These are phyloP conservation scores for Penicillium odoratum DNA, from an alignment of 495 filamentous ascomycete genomes.

Conservation along the genomic window DNA sequence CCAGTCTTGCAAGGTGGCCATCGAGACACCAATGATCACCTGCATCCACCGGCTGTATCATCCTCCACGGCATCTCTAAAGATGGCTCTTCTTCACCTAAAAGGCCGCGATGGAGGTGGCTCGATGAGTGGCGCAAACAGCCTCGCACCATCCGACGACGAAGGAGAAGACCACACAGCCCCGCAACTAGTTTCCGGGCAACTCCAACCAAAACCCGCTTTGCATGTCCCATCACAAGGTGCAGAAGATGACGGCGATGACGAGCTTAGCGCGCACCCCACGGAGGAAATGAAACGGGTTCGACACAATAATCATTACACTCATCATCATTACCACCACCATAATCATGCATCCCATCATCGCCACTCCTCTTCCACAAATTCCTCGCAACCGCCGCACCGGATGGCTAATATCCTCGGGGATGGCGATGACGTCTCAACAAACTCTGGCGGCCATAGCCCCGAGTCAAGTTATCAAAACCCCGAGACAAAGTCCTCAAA, in stretches of 20 bases:
- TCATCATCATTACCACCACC: constrained; percentile 29
- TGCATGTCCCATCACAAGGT: constrained; percentile 36
- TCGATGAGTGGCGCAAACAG: constrained; percentile 45
- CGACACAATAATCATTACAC: constrained; percentile 28
- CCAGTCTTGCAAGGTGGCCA: constrained; percentile 21
- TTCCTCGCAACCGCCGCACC: constrained; percentile 36
- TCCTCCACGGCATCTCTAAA: constrained; percentile 27
- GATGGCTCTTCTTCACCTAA: constrained; percentile 38
- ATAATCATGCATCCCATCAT: constrained; percentile 19
- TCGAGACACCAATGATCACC: constrained; percentile 39
- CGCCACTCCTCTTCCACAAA: constrained; percentile 13
- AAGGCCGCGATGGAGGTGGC: constrained; percentile 47
- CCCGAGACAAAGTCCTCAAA: background rate
- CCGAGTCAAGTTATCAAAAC: constrained; percentile 2
- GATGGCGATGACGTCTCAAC: constrained; percentile 30
- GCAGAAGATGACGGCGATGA: constrained; percentile 53
- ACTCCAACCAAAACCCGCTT: constrained; percentile 7
- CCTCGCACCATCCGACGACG: constrained; percentile 43
- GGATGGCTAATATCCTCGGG: constrained; percentile 44
- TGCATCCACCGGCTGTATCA: constrained; percentile 31
- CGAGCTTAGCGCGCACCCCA: constrained; percentile 41
- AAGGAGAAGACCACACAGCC: constrained; percentile 20
- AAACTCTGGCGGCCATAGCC: constrained; percentile 11
- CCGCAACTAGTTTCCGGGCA: background rate
- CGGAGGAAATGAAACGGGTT: constrained; percentile 24